Conservation (phyloP, 1,284 basidiomycete species). For the Athelia psychrophila region DNA sequence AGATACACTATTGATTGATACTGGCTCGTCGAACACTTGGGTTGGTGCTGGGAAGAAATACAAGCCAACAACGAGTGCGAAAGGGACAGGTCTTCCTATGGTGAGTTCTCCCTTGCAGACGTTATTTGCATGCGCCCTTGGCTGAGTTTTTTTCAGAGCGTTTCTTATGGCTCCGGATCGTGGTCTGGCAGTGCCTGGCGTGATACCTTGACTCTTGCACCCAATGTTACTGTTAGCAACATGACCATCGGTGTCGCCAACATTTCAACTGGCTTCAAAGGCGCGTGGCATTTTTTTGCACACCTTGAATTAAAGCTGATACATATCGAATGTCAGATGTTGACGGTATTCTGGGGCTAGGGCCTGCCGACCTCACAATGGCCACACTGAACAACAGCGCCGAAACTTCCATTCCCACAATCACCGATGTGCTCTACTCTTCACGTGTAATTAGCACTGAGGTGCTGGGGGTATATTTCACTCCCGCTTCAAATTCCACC, state of each 20-base stretch:
- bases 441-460: conserved; percentile 18
- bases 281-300: neutral
- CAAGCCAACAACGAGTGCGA: conserved; percentile 35
- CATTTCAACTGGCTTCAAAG: conserved; percentile 14
- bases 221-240: conserved; percentile 1
- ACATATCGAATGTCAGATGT: conserved; percentile 1
- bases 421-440: conserved; percentile 18
- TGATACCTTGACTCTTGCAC: conserved; percentile 17
- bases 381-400: conserved; percentile 5
- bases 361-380: conserved; percentile 15
- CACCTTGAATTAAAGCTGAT: no score
- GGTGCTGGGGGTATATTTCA: conserved; percentile 19
- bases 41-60: conserved; percentile 29
- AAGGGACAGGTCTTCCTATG: conserved; percentile 23
- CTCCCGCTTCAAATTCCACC: conserved; percentile 11
- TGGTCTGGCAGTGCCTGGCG: conserved; percentile 39
- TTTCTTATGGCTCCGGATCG: conserved; percentile 50
- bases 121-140: neutral
- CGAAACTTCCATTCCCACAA: neutral
- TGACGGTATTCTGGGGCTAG: conserved; percentile 22
- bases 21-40: conserved; percentile 35
- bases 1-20: conserved; percentile 24
- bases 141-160: conserved; percentile 28
- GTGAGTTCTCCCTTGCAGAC: conserved; percentile 23
- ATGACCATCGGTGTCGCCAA: conserved; percentile 24